phyloP scores from a whole-genome alignment of 306 rosid genomes.

The Cucurbita pepo region DNA sequence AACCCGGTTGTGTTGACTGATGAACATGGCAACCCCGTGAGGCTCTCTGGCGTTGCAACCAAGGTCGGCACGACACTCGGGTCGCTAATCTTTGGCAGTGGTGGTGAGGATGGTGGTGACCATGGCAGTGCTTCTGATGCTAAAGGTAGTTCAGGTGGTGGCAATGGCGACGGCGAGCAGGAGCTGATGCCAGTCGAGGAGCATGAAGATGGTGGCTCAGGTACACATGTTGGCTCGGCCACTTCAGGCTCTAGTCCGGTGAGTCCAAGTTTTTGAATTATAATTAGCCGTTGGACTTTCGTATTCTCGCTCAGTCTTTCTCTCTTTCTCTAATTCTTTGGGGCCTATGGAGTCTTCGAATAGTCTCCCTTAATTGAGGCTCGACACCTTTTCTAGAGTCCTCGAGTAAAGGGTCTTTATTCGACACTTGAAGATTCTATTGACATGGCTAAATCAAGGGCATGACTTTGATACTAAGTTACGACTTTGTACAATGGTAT shows the following conservation, averaged over 20 bases:
- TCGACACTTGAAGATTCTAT: too few relatives aligned
- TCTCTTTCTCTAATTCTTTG: not conserved
- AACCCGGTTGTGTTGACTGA: conserved; percentile 50
- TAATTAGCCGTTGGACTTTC: not conserved
- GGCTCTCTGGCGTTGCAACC: conserved; percentile 44
- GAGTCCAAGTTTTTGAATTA: not conserved
- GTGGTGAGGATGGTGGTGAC: not conserved
- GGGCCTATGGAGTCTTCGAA: too few relatives aligned
- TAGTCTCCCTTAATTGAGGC: too few relatives aligned
- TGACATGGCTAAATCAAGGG: too few relatives aligned
- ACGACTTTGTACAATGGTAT: too few relatives aligned
- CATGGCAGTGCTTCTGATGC: not conserved
- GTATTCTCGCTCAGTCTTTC: not conserved
- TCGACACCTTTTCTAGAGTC: too few relatives aligned
- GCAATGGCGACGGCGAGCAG: not conserved
- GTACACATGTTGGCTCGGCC: not conserved
- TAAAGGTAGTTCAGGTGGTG: not conserved
- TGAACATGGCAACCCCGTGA: conserved; percentile 51
- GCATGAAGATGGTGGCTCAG: not conserved
- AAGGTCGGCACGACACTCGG: conserved; percentile 8
- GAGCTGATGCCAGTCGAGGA: not conserved
- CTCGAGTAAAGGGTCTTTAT: too few relatives aligned
- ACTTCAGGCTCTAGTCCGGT: not conserved
- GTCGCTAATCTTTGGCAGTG: not conserved
- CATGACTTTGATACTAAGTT: too few relatives aligned